These are phyloP conservation scores for Hygrophila difformis DNA, from an alignment of 257 asterid genomes.

Conservation along the genomic window DNA sequence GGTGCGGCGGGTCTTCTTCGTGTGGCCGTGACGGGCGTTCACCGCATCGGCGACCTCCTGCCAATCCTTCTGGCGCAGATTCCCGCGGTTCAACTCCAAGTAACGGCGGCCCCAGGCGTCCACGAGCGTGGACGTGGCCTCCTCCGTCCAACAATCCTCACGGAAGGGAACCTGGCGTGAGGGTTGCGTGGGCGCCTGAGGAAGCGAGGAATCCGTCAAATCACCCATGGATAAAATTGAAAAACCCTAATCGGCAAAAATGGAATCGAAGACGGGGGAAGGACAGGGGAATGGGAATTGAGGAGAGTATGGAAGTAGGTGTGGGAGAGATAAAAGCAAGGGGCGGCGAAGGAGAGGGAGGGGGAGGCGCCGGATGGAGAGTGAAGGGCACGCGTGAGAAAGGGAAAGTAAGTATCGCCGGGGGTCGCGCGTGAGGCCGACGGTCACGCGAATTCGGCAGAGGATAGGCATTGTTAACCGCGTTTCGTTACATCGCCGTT, in stretches of 20 bases:
- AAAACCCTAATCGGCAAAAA: not conserved
- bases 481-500: conserved; percentile 19
- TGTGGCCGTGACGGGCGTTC: no score
- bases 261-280: not conserved
- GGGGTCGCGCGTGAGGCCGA: conserved; percentile 28
- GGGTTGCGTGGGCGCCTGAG: conserved; percentile 39
- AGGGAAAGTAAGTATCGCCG: conserved; percentile 9
- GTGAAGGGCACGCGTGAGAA: conserved; percentile 16
- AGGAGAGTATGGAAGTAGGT: conserved; percentile 7
- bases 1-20: no score
- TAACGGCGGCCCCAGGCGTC: conserved; percentile 82
- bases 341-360: conserved; percentile 19
- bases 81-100: conserved; percentile 64
- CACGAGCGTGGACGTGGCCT: conserved; percentile 67
- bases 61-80: conserved; percentile 85
- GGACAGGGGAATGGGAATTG: not conserved
- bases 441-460: conserved; percentile 33
- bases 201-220: conserved; percentile 30
- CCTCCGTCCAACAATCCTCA: conserved; percentile 87
- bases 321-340: conserved; percentile 18
- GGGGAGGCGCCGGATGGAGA: conserved; percentile 35
- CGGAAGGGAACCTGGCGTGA: conserved; percentile 51
- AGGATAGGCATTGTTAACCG: conserved; percentile 14
- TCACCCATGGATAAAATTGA: conserved; percentile 35
- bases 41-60: conserved; percentile 75